Evolutionary conservation across 2,329 filamentous ascomycete genomes (phyloP), one percentile per base, ranked within the genome.

Genomic region (Leptoxyphium fumago): DNA sequence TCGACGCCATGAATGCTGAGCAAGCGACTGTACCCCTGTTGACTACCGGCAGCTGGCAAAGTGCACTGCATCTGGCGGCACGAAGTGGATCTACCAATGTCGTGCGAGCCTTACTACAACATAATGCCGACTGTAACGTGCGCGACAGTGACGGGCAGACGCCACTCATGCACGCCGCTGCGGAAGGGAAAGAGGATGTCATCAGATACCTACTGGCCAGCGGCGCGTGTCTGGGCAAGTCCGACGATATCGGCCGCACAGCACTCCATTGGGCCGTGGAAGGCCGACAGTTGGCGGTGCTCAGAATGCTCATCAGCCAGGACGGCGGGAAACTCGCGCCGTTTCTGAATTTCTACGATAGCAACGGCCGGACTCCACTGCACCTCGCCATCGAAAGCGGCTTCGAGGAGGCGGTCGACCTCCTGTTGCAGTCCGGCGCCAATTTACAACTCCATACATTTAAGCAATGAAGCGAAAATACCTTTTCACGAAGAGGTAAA

Each of bases 321-420:
- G 21, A 39, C 15, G 38, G 38, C 38, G 38, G 38, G 38, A 10
- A 15, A 15, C 15, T 39, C n/a, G 38, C n/a, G 10, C 38, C 38
- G n/a, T 39, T 39, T 17, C 38, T 39, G n/a, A 39, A 39, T 39
- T 39, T 39, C 38, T 39, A 39, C 38, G 38, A 39, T 15, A 39
- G 38, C 38, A 39, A 39, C n/a, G 38, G 38, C 38, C 38, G 38
- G 38, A 39, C 38, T 10, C 38, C 38, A 17, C 38, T 39, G 38
- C 38, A 39, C 21, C n/a, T 39, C 38, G 38, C 38, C 10, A 17
- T 39, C 38, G 38, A 39, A 17, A 17, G n/a, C 38, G 38, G 38
- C n/a, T 39, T 39, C 15, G 38, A 39, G 38, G 38, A 39, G 9
- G 38, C n/a, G n/a, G 38, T 39, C n/a, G 38, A 39, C n/a, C n/a